Base-by-base conservation (phyloP, 2,329 filamentous ascomycete species). In the Cordyceps militaris region DNA sequence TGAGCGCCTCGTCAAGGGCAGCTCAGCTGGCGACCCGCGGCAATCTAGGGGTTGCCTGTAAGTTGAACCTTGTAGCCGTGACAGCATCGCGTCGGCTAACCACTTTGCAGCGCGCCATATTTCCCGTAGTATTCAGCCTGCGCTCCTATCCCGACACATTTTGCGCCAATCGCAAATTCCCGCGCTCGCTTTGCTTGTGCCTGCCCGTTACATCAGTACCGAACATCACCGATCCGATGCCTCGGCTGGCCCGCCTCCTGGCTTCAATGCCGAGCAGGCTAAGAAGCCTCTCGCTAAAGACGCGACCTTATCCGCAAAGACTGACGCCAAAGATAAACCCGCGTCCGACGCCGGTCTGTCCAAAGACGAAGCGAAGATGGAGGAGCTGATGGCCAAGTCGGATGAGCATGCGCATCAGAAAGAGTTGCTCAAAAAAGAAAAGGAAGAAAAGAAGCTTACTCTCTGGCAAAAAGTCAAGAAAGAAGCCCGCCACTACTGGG, bases 401-500 rank as follows among this genome's bases (percentile, higher is more conserved):
- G 79, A 86, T 63, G 83, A 81, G 55, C 70, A 79, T 0, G 71
- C 81, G 9, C 79, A 83, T 58, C 84, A 85, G 67, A 80, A 83
- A 63, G 84, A 88, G 36, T 67, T 71, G 58, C 74, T 73, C 16
- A 77, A 73, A 79, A 70, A 69, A 55, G 70, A 85, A 64, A 87
- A 89, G 71, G 86, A 89, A 61, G 82, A 87, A 65, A 91, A 92
- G 77, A 97, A 96, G 70, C 75, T 96, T 73, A 96, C 92, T 0
- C 51, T 97, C 1, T 87, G 85, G 73, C 89, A 97, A 71, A 96
- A 92, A 76, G 86, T 99, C 68, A 99, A 96, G 81, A 92, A 95
- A 72, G 94, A 99, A 74, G 81, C 80, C 14, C 84, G 87, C 61
- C 94, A 99, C 73, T 99, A 99, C 76, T 97, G 94, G 93, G 94